Base-by-base conservation (phyloP, 805 yeast genomes). In the Kodamaea leandrae region DNA sequence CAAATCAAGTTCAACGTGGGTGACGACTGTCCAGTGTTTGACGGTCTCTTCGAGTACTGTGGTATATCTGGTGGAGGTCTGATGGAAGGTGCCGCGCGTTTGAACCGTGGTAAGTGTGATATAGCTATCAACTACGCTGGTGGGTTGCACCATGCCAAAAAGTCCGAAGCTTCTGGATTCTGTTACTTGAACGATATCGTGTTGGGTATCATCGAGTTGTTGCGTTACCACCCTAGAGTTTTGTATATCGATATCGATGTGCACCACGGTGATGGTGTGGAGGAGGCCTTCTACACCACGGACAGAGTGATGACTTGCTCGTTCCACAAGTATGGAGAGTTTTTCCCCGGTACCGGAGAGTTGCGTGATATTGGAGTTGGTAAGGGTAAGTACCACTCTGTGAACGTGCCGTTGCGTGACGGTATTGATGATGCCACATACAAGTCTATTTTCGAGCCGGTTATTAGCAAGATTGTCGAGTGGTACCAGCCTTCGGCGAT, bases 401-500 rank as follows among this genome's bases (percentile, higher is more conserved):
- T 88, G 37, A 88, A 88, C 58, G 95, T 88, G 33, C 96, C 96
- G 3, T 63, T 89, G 45, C 74, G 88, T 42, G 96, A 89, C 57
- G 96, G 99, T 32, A 91, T 93, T 41, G 98, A 93, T 59, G 99
- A 93, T 63, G 86, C 79, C 26, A 78, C 86, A 17, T 84, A 82
- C 60, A 86, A 82, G 65, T 81, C 93, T 13, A 78, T 93, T 36
- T 82, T 95, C 52, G 96, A 89, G 61, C 98, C 97, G 2, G 76
- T 89, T 30, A 85, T 95, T 48, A 74, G 80, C 32, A 79, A 82
- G 44, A 76, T 82, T 48, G 76, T 82, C 71, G 87, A 82, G 50
- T 82, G 87, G 85, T 93, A 85, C 65, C 96, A 86, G 63, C 99
- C 99, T 1, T 80, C 95, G 6, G 97, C 96, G 0, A 84, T 93